phyloP scores from a whole-genome alignment of 1,284 basidiomycete species.

The Ustanciosporium gigantosporum region DNA sequence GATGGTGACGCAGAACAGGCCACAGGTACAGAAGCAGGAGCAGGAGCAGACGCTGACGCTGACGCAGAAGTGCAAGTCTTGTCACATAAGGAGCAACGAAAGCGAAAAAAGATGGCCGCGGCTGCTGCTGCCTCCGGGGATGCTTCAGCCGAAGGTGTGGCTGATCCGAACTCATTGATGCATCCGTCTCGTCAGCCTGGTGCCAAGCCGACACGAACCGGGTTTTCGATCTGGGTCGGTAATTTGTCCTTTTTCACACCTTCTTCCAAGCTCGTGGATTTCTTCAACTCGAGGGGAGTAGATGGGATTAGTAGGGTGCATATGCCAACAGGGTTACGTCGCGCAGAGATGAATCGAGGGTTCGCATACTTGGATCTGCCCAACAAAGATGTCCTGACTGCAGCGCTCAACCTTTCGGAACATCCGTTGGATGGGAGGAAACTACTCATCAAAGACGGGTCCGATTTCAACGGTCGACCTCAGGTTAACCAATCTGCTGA shows the following conservation, averaged over 20 bases:
- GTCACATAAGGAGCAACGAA: conserved; percentile 56
- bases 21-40: conserved; percentile 73
- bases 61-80: conserved; percentile 42
- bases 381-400: conserved; percentile 72
- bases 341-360: conserved; percentile 67
- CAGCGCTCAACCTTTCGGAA: conserved; percentile 81
- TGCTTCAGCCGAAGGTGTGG: conserved; percentile 3
- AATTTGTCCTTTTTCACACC: conserved; percentile 55
- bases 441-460: conserved; percentile 89
- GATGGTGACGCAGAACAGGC: conserved; percentile 64
- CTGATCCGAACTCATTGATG: conserved; percentile 25
- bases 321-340: conserved; percentile 64
- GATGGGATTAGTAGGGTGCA: conserved; percentile 65
- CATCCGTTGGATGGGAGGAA: conserved; percentile 79
- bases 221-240: conserved; percentile 70
- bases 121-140: conserved; percentile 1
- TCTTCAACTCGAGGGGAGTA: conserved; percentile 46
- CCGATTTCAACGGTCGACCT: conserved; percentile 60
- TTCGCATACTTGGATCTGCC: conserved; percentile 96
- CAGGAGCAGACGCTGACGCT: conserved; percentile 70
- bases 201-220: conserved; percentile 42
- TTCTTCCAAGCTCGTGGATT: conserved; percentile 41
- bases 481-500: conserved; percentile 42
- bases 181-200: conserved; percentile 10
- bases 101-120: conserved; percentile 33